Base-by-base conservation (phyloP, 257 asterid species). In the Rauvolfia tetraphylla region DNA sequence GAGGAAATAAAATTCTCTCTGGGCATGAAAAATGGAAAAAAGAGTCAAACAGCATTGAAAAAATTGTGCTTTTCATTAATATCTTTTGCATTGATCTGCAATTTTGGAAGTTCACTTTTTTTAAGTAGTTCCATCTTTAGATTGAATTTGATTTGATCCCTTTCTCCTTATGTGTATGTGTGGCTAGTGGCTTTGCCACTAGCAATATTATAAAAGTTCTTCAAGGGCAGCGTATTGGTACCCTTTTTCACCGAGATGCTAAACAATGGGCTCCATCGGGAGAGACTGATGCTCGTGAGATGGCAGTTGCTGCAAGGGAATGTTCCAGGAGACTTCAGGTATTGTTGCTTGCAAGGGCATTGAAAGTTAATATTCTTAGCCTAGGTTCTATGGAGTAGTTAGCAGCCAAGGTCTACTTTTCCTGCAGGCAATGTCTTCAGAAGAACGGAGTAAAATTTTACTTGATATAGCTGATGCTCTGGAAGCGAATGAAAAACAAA, bases 271-370 rank as follows among this genome's bases (percentile, higher is more conserved):
- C 36, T 65, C 81, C 84, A 71, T 33, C 70, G 48, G 86, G 81
- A 39, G 97, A 92, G 38, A 66, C 76, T 29, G 82, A 84, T 65
- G 87, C 88, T 27, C 84, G 85, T 15, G 94, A 86, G 67, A 89
- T 92, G 97, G 97, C 95, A 46, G 81, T 83, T 80, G 91, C 94
- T 78, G 97, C 97, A 9, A 85, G 94, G 85, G 96, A 86, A 80
- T 84, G 93, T 84, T 89, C 96, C 23, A 82, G 84, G 38, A 82
- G 86, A 69, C 87, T 92, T 76, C 97, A 91, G 93, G 97, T 89
- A 70, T 49, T 61, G 44, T 49, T 36, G 36, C 15, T 27, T 51
- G 25, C 14, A 67, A 72, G 38, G 75, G 33, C 34, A 2, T 42
- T 74, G 46, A 48, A 61, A 13, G 33, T 63, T 49, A 49, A 58